Evolutionary conservation across 495 filamentous ascomycete genomes (phyloP).

Genomic region (Ramalina peruviana): DNA sequence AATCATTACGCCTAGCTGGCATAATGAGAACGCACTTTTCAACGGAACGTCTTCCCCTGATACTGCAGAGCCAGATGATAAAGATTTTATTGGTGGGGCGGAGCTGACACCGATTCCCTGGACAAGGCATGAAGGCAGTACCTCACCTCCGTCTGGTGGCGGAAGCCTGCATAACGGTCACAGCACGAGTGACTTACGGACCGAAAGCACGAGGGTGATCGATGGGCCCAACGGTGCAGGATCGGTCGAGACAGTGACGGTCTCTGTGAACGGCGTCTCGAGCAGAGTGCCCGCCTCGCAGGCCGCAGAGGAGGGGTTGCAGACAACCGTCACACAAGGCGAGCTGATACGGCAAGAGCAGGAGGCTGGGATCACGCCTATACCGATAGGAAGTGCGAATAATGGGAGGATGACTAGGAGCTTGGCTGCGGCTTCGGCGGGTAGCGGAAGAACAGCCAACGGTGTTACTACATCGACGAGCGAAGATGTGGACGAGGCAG

Average conservation of each 20-base stretch:
- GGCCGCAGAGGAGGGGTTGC: conserved; percentile 15
- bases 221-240: conserved; percentile 59
- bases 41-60: conserved; percentile 25
- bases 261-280: conserved; percentile 49
- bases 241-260: conserved; percentile 55
- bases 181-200: conserved; percentile 29
- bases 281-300: conserved; percentile 18
- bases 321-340: conserved; percentile 48
- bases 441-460: conserved; percentile 21
- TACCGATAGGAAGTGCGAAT: conserved; percentile 15
- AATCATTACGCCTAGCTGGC: conserved; percentile 35
- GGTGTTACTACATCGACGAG: background rate
- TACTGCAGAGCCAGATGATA: conserved; percentile 31
- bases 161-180: background rate
- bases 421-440: conserved; percentile 10
- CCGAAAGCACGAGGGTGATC: conserved; percentile 54
- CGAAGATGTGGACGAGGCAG: conserved; percentile 5
- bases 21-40: conserved; percentile 17
- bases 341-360: conserved; percentile 70
- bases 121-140: conserved; percentile 36
- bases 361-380: conserved; percentile 44
- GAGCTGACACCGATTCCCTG: conserved; percentile 90
- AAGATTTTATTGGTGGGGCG: conserved; percentile 83
- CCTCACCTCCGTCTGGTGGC: conserved; percentile 26
- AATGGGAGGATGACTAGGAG: conserved; percentile 10